Base-by-base conservation (phyloP, 192 early-diverging fungal genomes). In the Thoreauomyces humboldtii region DNA sequence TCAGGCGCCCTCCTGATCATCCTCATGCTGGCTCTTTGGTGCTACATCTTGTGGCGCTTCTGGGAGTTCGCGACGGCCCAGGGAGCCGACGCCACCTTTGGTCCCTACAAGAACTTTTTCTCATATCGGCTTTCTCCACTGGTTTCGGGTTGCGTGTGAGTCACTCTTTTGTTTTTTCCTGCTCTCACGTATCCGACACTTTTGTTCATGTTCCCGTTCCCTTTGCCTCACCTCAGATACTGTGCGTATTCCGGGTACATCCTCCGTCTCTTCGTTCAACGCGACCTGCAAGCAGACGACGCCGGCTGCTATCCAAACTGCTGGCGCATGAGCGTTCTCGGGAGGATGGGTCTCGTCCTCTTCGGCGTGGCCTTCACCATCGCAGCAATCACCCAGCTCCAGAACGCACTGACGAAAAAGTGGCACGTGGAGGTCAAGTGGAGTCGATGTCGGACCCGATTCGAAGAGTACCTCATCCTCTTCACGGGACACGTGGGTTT, bases 41-140 rank as follows among this genome's bases (percentile, higher is more conserved):
- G 70, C 60, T 77, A 77, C 38, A 55, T 70, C 43, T 36, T 74
- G 22, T 77, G 75, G 75, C 61, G 75, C 15, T 65, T 74, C 34
- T 77, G 76, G 72, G 76, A 77, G 61, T 72, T 60, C 17, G 25
- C 2, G 33, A 63, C 69, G 28, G 68, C 63, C 2, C 76, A 77
- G 58, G 72, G 76, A 12, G 56, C 71, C 0, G 76, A 77, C 61
- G 59, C 63, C 27, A 54, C 53, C 12, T 47, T 65, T 28, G 54
- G 68, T 21, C 4, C 48, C 33, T 51, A 41, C 38, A 69, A 76
- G 34, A 77, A 74, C 52, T 77, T 77, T 34, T 77, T 77, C 63
- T 66, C 65, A 11, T 76, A 48, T 37, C 68, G 76, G 29, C 32
- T 77, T 3, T 70, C 66, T 9, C 72, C 76, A 27, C 53, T 67